These are phyloP conservation scores for Lycium ferocissimum DNA, from an alignment of 257 asterid genomes.

Conservation along the genomic window DNA sequence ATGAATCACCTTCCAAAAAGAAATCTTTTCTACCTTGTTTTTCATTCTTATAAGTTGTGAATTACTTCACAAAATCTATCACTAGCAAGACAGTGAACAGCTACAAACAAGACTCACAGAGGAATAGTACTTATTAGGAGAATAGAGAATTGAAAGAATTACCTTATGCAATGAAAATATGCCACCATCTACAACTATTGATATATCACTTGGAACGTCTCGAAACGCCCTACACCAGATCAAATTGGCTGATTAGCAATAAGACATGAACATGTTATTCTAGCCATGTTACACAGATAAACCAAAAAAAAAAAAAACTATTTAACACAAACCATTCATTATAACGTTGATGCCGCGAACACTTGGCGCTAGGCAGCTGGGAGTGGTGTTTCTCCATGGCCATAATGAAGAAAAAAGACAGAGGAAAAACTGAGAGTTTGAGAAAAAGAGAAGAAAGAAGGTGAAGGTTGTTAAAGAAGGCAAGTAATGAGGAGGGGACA, in stretches of 20 bases:
- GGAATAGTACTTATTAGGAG: background rate
- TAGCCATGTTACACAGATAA: background rate
- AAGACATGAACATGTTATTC: conserved; percentile 19
- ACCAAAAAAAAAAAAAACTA: conserved; percentile 47
- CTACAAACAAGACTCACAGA: conserved; percentile 17
- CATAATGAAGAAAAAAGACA: conserved; percentile 35
- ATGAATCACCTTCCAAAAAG: background rate
- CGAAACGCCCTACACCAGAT: conserved; percentile 73
- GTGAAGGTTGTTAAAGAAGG: conserved; percentile 46
- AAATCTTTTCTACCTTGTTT: background rate
- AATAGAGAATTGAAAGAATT: conserved; percentile 34
- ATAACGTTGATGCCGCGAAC: conserved; percentile 70
- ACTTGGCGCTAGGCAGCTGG: conserved; percentile 64
- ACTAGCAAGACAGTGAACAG: background rate
- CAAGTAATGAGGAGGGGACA: conserved; percentile 46
- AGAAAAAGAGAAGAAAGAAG: conserved; percentile 47
- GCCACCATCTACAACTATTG: conserved; percentile 78
- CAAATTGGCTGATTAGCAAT: conserved; percentile 35
- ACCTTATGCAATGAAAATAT: conserved; percentile 88
- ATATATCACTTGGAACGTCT: conserved; percentile 94
- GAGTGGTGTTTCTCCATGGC: conserved; percentile 74
- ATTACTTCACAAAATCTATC: background rate
- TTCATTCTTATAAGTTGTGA: background rate
- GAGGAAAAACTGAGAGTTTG: conserved; percentile 36
- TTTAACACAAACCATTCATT: conserved; percentile 35